These are phyloP conservation scores for Chlamydomonas incerta DNA, from an alignment of 139 green algal genomes.

Conservation along the genomic window DNA sequence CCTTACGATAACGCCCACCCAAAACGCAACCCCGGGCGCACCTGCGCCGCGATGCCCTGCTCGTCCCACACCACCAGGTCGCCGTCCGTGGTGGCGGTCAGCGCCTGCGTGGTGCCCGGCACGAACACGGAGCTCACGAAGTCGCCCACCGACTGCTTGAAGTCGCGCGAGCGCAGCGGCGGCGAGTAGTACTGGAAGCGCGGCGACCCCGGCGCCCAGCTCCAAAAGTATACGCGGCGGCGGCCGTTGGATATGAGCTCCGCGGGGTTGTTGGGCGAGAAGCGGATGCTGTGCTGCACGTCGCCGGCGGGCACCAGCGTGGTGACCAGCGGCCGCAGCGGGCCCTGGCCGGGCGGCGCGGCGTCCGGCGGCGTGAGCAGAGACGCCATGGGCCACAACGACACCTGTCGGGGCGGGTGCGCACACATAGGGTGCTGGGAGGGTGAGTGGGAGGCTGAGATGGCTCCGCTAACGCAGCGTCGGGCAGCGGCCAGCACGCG, in stretches of 20 bases:
- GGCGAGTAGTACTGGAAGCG: constrained; percentile 77
- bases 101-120: constrained; percentile 61
- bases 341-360: neutral
- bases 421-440: no score
- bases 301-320: constrained; percentile 69
- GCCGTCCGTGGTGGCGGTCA: constrained; percentile 72
- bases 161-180: constrained; percentile 68
- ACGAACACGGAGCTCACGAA: constrained; percentile 76
- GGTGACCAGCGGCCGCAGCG: constrained; percentile 33
- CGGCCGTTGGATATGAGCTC: constrained; percentile 81
- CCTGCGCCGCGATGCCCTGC: constrained; percentile 68
- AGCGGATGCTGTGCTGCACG: constrained; percentile 63
- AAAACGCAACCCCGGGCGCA: neutral
- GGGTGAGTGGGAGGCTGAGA: no score
- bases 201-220: constrained; percentile 13
- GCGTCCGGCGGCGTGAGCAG: constrained; percentile 13
- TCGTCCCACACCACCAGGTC: constrained; percentile 86
- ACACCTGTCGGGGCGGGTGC: constrained; percentile 39
- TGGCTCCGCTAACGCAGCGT: no score
- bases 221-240: constrained; percentile 77
- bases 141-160: constrained; percentile 76
- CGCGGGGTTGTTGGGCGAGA: constrained; percentile 65
- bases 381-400: constrained; percentile 64
- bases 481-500: no score
- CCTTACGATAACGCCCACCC: neutral